Conservation (phyloP, 768 basidiomycete genomes). For the Boletellus emodensis region DNA sequence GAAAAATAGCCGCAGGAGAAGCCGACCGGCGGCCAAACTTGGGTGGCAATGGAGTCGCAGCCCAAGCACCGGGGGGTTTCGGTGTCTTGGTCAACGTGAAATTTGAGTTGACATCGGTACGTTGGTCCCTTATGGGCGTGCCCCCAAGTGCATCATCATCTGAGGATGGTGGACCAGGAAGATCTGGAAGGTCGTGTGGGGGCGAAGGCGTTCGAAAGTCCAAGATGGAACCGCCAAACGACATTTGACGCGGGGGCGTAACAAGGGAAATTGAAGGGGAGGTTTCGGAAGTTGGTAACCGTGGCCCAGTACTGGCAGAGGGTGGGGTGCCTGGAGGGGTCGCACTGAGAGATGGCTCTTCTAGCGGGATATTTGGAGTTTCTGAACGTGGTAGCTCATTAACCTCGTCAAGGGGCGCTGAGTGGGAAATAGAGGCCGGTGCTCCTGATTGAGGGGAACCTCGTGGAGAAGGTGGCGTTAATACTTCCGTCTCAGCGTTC, state of each 20-base stretch:
- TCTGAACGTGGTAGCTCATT: conserved; percentile 14
- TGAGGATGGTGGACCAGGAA: conserved; percentile 59
- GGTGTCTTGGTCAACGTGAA: conserved; percentile 42
- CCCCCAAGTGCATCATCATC: conserved; percentile 42
- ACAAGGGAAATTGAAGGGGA: conserved; percentile 28
- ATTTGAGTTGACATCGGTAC: conserved; percentile 17
- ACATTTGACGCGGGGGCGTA: conserved; percentile 47
- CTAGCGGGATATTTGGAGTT: not conserved
- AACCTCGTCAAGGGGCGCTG: conserved; percentile 13
- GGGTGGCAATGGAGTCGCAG: conserved; percentile 35
- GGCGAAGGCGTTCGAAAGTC: conserved; percentile 65
- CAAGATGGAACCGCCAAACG: conserved; percentile 38
- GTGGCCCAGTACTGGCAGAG: not conserved
- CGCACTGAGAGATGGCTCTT: conserved; percentile 6
- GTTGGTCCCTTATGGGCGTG: conserved; percentile 20
- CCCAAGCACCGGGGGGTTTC: conserved; percentile 45
- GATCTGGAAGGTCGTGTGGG: conserved; percentile 56
- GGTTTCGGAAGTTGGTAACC: conserved; percentile 3
- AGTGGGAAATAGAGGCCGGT: conserved; percentile 5
- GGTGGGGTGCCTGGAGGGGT: conserved; percentile 29
- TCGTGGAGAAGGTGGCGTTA: conserved; percentile 21
- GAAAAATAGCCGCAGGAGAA: conserved; percentile 17
- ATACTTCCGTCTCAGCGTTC: conserved; percentile 27
- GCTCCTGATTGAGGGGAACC: conserved; percentile 14
- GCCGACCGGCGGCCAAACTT: conserved; percentile 10